phyloP scores from a whole-genome alignment of 495 filamentous ascomycete genomes.

The Tuber umbilicatum region DNA sequence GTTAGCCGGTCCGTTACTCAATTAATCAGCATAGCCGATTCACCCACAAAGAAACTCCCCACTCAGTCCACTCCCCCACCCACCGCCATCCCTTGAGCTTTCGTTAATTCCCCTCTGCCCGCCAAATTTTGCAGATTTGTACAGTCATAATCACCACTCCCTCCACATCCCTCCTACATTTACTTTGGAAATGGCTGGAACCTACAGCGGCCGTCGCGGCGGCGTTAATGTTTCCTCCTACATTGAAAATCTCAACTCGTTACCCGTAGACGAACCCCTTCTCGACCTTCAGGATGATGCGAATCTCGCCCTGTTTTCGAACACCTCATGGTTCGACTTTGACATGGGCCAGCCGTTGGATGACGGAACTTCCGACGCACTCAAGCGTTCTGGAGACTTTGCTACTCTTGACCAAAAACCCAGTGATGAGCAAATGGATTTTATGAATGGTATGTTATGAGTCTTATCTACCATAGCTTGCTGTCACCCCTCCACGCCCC shows the following conservation, averaged over 20 bases:
- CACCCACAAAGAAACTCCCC: neutral
- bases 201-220: slow-evolving; percentile 50
- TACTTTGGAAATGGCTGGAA: slow-evolving; percentile 11
- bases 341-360: slow-evolving; percentile 51
- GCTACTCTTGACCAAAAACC: slow-evolving; percentile 21
- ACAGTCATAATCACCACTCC: slow-evolving; percentile 1
- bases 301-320: slow-evolving; percentile 83
- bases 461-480: neutral
- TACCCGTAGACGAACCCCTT: slow-evolving; percentile 61
- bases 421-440: slow-evolving; percentile 29
- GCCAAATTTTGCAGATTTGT: neutral
- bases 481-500: neutral
- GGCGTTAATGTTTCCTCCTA: slow-evolving; percentile 56
- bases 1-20: neutral
- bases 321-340: slow-evolving; percentile 88
- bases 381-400: slow-evolving; percentile 12
- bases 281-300: slow-evolving; percentile 57
- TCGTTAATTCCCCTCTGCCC: neutral
- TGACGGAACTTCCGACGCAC: slow-evolving; percentile 12
- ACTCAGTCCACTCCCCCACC: neutral
- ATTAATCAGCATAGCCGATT: slow-evolving; percentile 4
- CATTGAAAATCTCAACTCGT: slow-evolving; percentile 76
- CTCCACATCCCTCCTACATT: slow-evolving; percentile 15
- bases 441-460: slow-evolving; percentile 22
- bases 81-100: neutral